Conservation (phyloP, 2,329 filamentous ascomycete species). For the Calonectria naviculata region DNA sequence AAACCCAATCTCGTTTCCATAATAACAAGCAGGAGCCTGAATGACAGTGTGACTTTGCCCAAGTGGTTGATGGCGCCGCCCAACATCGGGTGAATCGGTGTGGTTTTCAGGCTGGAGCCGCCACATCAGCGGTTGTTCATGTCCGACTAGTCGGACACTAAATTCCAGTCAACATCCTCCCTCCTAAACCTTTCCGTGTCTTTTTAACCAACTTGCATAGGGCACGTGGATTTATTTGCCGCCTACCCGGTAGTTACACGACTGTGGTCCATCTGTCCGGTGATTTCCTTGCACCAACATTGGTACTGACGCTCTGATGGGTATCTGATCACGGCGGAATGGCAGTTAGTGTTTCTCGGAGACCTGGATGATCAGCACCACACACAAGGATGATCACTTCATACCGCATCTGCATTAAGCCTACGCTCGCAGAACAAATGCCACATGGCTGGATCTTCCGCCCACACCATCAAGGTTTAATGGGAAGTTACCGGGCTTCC, state of each 20-base stretch:
- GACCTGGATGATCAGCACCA: neutral
- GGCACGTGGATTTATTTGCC: neutral
- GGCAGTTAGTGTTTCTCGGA: neutral
- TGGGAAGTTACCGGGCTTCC: constrained; percentile 1
- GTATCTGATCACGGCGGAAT: neutral
- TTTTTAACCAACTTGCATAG: neutral
- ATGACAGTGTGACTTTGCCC: neutral
- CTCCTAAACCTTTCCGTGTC: neutral
- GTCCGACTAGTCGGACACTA: neutral
- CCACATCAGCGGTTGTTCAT: neutral
- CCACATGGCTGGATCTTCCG: neutral
- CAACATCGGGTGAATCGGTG: neutral
- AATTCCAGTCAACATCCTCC: neutral
- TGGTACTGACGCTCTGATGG: neutral
- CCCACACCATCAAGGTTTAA: neutral
- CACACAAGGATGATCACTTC: neutral
- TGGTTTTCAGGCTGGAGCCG: neutral
- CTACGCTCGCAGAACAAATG: neutral
- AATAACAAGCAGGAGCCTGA: neutral
- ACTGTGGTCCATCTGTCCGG: neutral
- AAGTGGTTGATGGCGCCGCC: neutral
- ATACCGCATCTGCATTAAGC: neutral
- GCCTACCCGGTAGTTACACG: neutral
- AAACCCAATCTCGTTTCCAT: constrained; percentile 3
- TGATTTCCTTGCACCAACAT: neutral